These are phyloP conservation scores for Xylaria longipes DNA, from an alignment of 495 filamentous ascomycete genomes.

Conservation along the genomic window DNA sequence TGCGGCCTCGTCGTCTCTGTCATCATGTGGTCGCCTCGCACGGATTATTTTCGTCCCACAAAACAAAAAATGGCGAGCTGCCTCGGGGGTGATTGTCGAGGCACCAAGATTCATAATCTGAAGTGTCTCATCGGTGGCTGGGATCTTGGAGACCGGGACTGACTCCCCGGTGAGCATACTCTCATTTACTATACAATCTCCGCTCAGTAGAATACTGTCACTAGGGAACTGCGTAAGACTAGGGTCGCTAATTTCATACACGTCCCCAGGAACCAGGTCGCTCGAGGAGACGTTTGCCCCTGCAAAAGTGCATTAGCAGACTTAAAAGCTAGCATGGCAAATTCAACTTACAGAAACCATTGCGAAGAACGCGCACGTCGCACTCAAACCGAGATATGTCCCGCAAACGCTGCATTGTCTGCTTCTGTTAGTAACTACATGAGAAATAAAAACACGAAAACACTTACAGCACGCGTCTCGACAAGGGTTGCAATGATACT, in stretches of 20 bases:
- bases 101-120: constrained; percentile 74
- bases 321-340: constrained; percentile 32
- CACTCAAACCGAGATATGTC: constrained; percentile 96
- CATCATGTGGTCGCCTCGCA: constrained; percentile 84
- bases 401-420: constrained; percentile 89
- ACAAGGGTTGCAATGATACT: constrained; percentile 89
- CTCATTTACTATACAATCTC: constrained; percentile 98
- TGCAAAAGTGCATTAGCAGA: constrained; percentile 45
- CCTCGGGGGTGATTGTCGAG: constrained; percentile 76
- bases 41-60: constrained; percentile 95
- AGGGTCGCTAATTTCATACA: constrained; percentile 97
- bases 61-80: constrained; percentile 90
- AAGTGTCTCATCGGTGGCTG: constrained; percentile 83
- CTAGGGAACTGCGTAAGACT: constrained; percentile 92
- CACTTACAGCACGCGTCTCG: constrained; percentile 82
- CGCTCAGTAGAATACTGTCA: constrained; percentile 89
- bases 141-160: constrained; percentile 91
- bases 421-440: constrained; percentile 28
- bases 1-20: constrained; percentile 82
- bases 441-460: constrained; percentile 11
- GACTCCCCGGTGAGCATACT: constrained; percentile 99
- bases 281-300: constrained; percentile 85
- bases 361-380: constrained; percentile 88
- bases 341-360: constrained; percentile 82
- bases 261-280: constrained; percentile 93